Conservation (phyloP, 2,329 filamentous ascomycete genomes). For the Myrmaecium sp. region DNA sequence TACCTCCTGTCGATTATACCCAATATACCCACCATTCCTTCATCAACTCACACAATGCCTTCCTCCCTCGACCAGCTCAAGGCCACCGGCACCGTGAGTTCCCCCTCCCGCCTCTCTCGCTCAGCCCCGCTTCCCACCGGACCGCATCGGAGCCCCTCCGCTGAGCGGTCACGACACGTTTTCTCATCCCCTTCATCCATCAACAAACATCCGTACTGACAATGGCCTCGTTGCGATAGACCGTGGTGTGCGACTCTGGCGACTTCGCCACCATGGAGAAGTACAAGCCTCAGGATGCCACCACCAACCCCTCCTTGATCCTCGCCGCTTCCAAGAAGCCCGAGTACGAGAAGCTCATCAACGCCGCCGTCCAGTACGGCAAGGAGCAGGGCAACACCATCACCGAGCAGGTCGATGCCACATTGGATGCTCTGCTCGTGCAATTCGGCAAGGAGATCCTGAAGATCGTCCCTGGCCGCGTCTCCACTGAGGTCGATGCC, state of each 20-base stretch:
- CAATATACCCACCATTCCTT: slow-evolving; percentile 3
- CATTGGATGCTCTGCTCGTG: slow-evolving; percentile 86
- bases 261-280: slow-evolving; percentile 76
- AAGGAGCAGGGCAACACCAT: slow-evolving; percentile 53
- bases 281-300: slow-evolving; percentile 99
- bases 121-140: slow-evolving; percentile 5
- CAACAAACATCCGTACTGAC: slow-evolving; percentile 5
- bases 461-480: slow-evolving; percentile 91
- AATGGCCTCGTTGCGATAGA: slow-evolving; percentile 31
- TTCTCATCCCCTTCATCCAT: background rate
- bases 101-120: slow-evolving; percentile 10
- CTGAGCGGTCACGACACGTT: background rate
- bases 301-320: slow-evolving; percentile 98
- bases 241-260: slow-evolving; percentile 95
- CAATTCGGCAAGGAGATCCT: slow-evolving; percentile 98
- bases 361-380: slow-evolving; percentile 68
- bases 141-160: background rate
- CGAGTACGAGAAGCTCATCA: slow-evolving; percentile 87
- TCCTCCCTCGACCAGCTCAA: slow-evolving; percentile 94
- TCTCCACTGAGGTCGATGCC: slow-evolving; percentile 97
- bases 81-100: slow-evolving; percentile 82
- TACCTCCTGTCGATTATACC: slow-evolving; percentile 2
- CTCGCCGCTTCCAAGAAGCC: slow-evolving; percentile 95
- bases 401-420: slow-evolving; percentile 72
- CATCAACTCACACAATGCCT: slow-evolving; percentile 41